These are phyloP conservation scores for Malania oleifera DNA, from an alignment of 164 flowering plant genomes.

Conservation along the genomic window DNA sequence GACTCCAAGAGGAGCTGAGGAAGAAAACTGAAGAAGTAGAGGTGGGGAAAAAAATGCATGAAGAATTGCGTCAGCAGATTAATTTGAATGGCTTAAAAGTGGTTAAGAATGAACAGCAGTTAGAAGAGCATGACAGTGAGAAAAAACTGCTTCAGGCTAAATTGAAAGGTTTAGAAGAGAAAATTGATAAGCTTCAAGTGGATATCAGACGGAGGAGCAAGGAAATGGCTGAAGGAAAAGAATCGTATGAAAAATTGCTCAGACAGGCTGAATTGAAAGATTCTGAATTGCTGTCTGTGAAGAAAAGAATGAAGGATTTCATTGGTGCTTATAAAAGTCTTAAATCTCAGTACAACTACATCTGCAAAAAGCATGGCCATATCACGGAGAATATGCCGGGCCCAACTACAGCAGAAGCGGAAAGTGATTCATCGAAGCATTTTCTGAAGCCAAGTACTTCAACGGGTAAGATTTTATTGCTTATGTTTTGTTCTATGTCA, in stretches of 20 bases:
- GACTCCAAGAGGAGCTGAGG: slow-evolving; percentile 21
- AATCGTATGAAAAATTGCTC: slow-evolving; percentile 28
- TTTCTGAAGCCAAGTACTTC: slow-evolving; percentile 18
- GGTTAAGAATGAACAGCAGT: slow-evolving; percentile 18
- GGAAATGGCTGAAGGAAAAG: slow-evolving; percentile 30
- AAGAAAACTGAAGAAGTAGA: slow-evolving; percentile 28
- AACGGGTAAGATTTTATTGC: slow-evolving; percentile 32
- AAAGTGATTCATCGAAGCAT: slow-evolving; percentile 23
- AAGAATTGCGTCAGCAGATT: slow-evolving; percentile 21
- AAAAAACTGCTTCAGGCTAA: slow-evolving; percentile 26
- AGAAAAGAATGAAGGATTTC: slow-evolving; percentile 30
- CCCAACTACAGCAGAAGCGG: slow-evolving; percentile 23
- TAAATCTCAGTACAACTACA: slow-evolving; percentile 59
- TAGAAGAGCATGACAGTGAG: slow-evolving; percentile 25
- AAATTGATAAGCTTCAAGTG: slow-evolving; percentile 35
- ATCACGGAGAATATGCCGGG: slow-evolving; percentile 29
- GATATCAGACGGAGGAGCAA: slow-evolving; percentile 22
- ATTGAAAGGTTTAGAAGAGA: slow-evolving; percentile 28
- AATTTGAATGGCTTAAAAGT: slow-evolving; percentile 17
- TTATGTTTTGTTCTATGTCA: neutral
- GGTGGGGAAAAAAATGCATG: slow-evolving; percentile 26
- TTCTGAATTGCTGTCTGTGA: slow-evolving; percentile 39
- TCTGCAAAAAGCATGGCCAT: slow-evolving; percentile 40
- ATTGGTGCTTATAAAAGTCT: slow-evolving; percentile 42
- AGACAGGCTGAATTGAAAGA: slow-evolving; percentile 35